phyloP scores from a whole-genome alignment of 768 basidiomycete genomes.

The Butyriboletus loyo region DNA sequence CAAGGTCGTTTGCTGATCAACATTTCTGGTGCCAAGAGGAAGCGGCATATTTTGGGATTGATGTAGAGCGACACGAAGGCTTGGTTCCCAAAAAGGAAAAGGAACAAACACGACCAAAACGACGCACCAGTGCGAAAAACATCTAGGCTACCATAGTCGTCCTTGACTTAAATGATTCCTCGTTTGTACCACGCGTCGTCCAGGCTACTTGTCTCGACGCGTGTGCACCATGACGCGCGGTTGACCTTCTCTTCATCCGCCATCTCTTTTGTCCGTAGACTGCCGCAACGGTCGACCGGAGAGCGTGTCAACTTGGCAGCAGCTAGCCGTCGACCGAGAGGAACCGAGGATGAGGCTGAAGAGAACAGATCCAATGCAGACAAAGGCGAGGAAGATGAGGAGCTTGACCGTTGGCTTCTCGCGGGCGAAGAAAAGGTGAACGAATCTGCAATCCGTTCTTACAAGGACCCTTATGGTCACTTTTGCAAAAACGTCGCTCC shows the following conservation, averaged over 20 bases:
- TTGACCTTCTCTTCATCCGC: slow-evolving; percentile 25
- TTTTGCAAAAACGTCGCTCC: slow-evolving; percentile 20
- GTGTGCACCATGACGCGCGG: slow-evolving; percentile 7
- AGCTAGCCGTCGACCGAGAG: not conserved
- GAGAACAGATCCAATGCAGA: slow-evolving; percentile 1
- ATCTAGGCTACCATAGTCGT: no score
- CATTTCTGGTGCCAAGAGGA: no score
- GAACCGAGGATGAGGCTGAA: slow-evolving; percentile 3
- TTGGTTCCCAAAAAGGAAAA: no score
- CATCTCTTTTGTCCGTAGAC: slow-evolving; percentile 6
- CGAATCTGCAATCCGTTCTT: slow-evolving; percentile 14
- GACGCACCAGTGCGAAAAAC: no score
- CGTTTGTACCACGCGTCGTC: slow-evolving; percentile 17
- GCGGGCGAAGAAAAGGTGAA: slow-evolving; percentile 13
- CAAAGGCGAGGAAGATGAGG: slow-evolving; percentile 10
- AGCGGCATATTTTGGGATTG: no score
- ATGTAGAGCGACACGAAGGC: no score
- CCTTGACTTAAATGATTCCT: slow-evolving; percentile 18
- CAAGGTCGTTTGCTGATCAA: no score
- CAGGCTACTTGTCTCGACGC: slow-evolving; percentile 6
- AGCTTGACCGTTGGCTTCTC: slow-evolving; percentile 16
- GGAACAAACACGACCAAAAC: no score
- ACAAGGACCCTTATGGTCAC: slow-evolving; percentile 16
- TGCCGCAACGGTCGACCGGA: slow-evolving; percentile 4
- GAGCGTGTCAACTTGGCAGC: slow-evolving; percentile 1